Conservation (phyloP, 2,329 filamentous ascomycete genomes). For the Alternaria panax region DNA sequence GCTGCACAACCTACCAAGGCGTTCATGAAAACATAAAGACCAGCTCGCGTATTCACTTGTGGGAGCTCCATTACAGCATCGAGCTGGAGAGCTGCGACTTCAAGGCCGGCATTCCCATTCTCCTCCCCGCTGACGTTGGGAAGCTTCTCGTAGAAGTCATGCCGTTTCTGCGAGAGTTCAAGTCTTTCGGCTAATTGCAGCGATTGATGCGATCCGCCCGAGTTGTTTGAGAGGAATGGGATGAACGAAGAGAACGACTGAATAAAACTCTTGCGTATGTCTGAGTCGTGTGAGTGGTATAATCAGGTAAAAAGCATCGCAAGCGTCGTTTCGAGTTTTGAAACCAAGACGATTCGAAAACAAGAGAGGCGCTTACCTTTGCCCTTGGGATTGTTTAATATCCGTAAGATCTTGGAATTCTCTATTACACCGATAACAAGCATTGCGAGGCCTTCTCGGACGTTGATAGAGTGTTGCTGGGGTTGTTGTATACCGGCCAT, state of each 20-base stretch:
- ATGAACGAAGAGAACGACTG: slow-evolving; percentile 45
- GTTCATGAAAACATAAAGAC: slow-evolving; percentile 85
- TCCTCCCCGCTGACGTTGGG: slow-evolving; percentile 54
- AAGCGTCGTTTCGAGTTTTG: background rate
- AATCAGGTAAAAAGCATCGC: background rate
- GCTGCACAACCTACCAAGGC: slow-evolving; percentile 66
- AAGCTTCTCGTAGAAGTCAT: slow-evolving; percentile 53
- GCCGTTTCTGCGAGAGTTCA: slow-evolving; percentile 51
- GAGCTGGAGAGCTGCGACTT: slow-evolving; percentile 58
- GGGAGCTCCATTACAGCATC: slow-evolving; percentile 70
- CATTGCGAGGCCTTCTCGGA: slow-evolving; percentile 69
- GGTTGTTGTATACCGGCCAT: slow-evolving; percentile 54
- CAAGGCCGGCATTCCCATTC: slow-evolving; percentile 48
- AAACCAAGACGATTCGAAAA: background rate
- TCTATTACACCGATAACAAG: slow-evolving; percentile 69
- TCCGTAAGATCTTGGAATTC: slow-evolving; percentile 62
- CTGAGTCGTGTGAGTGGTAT: slow-evolving; percentile 24
- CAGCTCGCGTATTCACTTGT: slow-evolving; percentile 76
- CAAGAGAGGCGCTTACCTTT: slow-evolving; percentile 56
- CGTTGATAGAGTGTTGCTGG: slow-evolving; percentile 66
- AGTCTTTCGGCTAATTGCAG: slow-evolving; percentile 55
- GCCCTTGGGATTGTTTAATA: slow-evolving; percentile 61
- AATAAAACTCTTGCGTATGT: slow-evolving; percentile 42
- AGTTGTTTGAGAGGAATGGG: slow-evolving; percentile 62
- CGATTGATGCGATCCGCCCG: slow-evolving; percentile 59